phyloP scores from a whole-genome alignment of 2,329 filamentous ascomycete genomes.

The Alternaria angustiovoidea region DNA sequence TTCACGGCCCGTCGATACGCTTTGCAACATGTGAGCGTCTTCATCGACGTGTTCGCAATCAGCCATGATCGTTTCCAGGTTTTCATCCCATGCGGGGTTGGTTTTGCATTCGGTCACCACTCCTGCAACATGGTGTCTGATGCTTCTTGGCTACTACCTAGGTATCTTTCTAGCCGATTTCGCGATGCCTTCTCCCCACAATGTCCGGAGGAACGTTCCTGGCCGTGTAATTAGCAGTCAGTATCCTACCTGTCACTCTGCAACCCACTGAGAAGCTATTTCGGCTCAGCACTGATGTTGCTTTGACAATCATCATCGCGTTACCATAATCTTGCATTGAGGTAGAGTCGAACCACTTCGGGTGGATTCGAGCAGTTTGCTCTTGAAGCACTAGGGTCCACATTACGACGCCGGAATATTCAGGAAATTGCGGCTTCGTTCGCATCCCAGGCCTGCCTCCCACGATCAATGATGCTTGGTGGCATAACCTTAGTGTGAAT shows the following conservation, averaged over 20 bases:
- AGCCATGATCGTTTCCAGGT: neutral
- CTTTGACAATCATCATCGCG: neutral
- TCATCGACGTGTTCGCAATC: neutral
- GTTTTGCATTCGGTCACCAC: neutral
- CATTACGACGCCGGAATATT: constrained; percentile 20
- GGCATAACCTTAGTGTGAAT: neutral
- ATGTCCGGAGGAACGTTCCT: constrained; percentile 6
- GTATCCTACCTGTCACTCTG: neutral
- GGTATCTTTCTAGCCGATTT: constrained; percentile 1
- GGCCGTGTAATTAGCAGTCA: constrained; percentile 7
- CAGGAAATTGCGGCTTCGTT: constrained; percentile 18
- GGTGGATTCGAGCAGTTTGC: constrained; percentile 1
- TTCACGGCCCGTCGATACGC: constrained; percentile 6
- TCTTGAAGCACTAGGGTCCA: constrained; percentile 20
- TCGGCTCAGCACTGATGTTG: constrained; percentile 1
- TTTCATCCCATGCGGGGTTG: neutral
- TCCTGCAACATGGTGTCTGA: neutral
- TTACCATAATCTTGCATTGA: neutral
- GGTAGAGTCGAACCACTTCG: neutral
- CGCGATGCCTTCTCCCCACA: constrained; percentile 2
- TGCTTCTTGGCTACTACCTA: constrained; percentile 7
- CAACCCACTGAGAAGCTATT: neutral
- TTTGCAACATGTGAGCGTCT: neutral
- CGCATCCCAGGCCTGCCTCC: constrained; percentile 9
- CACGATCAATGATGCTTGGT: neutral